Base-by-base conservation (phyloP, 106 monocot genomes). In the Triglochin maritima region DNA sequence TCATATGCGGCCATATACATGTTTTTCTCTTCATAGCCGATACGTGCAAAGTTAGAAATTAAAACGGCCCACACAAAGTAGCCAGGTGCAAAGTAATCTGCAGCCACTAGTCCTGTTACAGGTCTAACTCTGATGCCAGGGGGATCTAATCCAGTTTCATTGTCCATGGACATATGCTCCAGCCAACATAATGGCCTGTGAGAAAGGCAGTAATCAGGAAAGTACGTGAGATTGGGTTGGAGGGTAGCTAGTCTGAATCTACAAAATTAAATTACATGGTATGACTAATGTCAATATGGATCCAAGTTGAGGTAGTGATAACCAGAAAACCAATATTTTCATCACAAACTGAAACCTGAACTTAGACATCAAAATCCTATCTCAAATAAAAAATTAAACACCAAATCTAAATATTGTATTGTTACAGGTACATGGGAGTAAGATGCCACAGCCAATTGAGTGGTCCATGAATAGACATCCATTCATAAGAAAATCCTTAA, bases 1-100 rank as follows among this genome's bases (percentile, higher is more conserved):
- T 99, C 98, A 84, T 99, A 99, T 69, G 98, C 92, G 71, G 98
- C 98, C 98, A 99, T 99, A 68, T 92, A 99, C 98, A 99, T 99
- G 4, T 86, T 89, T 68, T 92, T 99, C 68, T 99, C 98, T 75
- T 99, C 98, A 72, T 99, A 99, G 11, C 98, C 98, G 69, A 99
- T 89, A 16, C 86, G 86, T 66, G 98, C 98, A 71, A 99, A 83
- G 78, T 99, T 99, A 69, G 98, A 92, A 81, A 99, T 99, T 59
- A 99, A 79, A 45, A 99, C 98, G 13, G 98, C 98, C 98, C 98
- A 99, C 5, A 99, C 92, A 83, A 99, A 99, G 67, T 99, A 99
- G 13, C 98, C 89, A 75, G 98, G 88, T 65, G 85, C 86, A 76
- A 99, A 99, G 74, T 99, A 99, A 69, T 99, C 98, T 46, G 98